Evolutionary conservation across 2,329 filamentous ascomycete species (phyloP), one percentile per base, ranked within the genome.

Genomic region (Sordariomycetes sp.): DNA sequence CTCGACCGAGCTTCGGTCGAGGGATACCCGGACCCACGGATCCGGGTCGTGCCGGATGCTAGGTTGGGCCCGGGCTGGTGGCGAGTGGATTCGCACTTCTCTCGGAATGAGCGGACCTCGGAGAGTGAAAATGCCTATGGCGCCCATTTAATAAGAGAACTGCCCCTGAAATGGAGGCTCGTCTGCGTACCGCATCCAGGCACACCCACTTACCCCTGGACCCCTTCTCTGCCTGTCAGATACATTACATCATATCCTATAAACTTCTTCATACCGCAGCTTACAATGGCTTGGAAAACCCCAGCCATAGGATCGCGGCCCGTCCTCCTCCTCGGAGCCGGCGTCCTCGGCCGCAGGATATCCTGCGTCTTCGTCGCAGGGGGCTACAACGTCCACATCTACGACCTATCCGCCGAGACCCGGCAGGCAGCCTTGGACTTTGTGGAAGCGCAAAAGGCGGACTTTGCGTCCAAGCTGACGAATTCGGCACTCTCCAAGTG

Each of bases 271-370:
- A 16, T 40, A 14, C 3, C 12, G 37, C 6, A 14, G 3, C 7
- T 51, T 40, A 62, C 18, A 28, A 66, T 66, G 64, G 20, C 60
- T 25, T 62, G 65, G 59, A 57, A 59, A 32, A 59, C 61, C 18
- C 64, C 64, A 22, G 46, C 60, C n/a, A 64, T 65, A 20, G 55
- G 58, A 3, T 60, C 60, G 35, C 67, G 71, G 24, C 67, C 70
- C 3, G 68, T 76, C 28, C 64, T 67, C 4, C 62, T 77, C 16
- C 64, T 77, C 22, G 75, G 74, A 2, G 74, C 65, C 6, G 75
- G 74, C 1, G 73, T 76, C 0, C 66, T 77, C 0, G 74, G 74
- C 5, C 71, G 74, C 10, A 68, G 74, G 18, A 73, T 76, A 16
- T 71, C 68, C 3, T 69, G 68, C 28, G 65, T 62, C 51, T 78